Conservation (phyloP, 1,284 basidiomycete genomes). For the Phlebopus sp. region DNA sequence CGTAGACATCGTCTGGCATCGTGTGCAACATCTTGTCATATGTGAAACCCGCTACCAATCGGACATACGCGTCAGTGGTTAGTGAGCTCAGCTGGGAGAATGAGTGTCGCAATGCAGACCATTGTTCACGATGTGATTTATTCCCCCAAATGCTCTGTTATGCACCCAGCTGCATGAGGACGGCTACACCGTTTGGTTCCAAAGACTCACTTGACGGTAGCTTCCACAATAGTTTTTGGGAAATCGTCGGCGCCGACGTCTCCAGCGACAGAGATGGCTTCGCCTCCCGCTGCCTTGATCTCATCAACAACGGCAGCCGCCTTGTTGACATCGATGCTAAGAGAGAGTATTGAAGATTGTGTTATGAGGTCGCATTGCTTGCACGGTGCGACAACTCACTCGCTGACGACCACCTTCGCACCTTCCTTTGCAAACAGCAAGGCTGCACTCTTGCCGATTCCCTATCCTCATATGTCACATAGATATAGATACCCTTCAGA, state of each 20-base stretch:
- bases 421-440: conserved; percentile 82
- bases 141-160: conserved; percentile 71
- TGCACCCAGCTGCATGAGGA: conserved; percentile 3
- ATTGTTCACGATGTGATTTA: conserved; percentile 87
- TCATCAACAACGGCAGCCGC: conserved; percentile 68
- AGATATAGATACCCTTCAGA: not conserved
- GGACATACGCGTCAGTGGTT: not conserved
- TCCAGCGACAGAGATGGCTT: conserved; percentile 68
- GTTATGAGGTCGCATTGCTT: not conserved
- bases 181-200: not conserved
- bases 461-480: conserved; percentile 37
- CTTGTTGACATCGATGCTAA: conserved; percentile 65
- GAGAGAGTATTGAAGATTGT: not conserved
- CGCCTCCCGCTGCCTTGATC: conserved; percentile 71
- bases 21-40: conserved; percentile 89
- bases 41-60: conserved; percentile 70
- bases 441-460: conserved; percentile 73
- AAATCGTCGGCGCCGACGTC: conserved; percentile 83
- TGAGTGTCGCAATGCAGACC: no score
- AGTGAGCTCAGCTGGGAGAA: no score
- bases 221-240: conserved; percentile 74
- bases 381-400: conserved; percentile 45
- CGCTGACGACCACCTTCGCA: conserved; percentile 82
- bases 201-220: conserved; percentile 64
- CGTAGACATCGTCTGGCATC: conserved; percentile 79